These are phyloP conservation scores for Fusarium citri DNA, from an alignment of 2,329 filamentous ascomycete genomes.

Conservation along the genomic window DNA sequence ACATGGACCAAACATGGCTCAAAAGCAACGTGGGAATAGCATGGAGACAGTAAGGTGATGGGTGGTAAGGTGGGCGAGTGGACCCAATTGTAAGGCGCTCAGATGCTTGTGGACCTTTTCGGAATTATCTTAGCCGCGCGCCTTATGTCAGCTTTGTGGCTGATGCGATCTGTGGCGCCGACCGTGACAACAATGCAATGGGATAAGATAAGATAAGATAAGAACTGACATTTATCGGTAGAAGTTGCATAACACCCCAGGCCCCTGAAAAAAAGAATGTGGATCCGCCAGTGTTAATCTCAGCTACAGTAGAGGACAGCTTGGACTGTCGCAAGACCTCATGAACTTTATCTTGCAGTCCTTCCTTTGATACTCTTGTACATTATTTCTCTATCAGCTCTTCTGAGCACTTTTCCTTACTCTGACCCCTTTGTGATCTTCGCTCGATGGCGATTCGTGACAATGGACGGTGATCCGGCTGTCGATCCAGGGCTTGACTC, in stretches of 20 bases:
- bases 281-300: conserved; percentile 36
- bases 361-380: conserved; percentile 25
- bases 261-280: conserved; percentile 40
- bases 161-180: background rate
- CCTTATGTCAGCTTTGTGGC: background rate
- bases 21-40: conserved; percentile 33
- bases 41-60: conserved; percentile 6
- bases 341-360: conserved; percentile 30
- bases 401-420: conserved; percentile 2
- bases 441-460: conserved; percentile 43
- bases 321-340: conserved; percentile 43
- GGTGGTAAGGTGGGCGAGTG: background rate
- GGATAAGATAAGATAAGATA: too few species aligned
- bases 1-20: conserved; percentile 1
- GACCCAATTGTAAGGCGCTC: conserved; percentile 6
- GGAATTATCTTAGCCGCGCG: background rate
- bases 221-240: conserved; percentile 20
- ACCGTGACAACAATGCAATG: too few species aligned
- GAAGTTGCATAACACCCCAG: conserved; percentile 37
- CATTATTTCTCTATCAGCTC: background rate
- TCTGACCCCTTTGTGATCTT: background rate
- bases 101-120: conserved; percentile 9
- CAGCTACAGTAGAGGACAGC: conserved; percentile 40
- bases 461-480: conserved; percentile 79
- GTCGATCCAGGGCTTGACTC: conserved; percentile 80